Base-by-base conservation (phyloP, 108 stramenopile species). In the Mayamaea pseudoterrestris region DNA sequence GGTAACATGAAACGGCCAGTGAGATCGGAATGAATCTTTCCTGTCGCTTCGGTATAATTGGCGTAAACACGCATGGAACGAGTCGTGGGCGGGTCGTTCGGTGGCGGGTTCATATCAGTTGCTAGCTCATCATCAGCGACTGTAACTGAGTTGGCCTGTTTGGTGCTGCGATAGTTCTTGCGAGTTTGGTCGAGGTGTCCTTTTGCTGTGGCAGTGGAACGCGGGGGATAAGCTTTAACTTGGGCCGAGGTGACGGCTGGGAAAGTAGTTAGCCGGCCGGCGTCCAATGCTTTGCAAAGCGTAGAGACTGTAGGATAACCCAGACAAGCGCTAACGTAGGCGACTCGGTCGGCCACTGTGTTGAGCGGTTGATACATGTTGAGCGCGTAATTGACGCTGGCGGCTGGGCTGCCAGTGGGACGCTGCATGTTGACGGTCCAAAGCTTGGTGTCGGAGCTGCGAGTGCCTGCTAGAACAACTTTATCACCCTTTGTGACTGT, bases 11-110 rank as follows among this genome's bases (percentile, higher is more conserved):
- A 67, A 0, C 40, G 28, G 1, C 73, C 73, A 0, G 63, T 61
- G 47, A 66, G 63, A 41, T 71, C 70, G 0, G 59, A 44, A 44
- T 58, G 66, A 32, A 58, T 62, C 32, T 43, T 21, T 3, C 58
- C 65, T 7, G 58, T 60, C 30, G 44, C 36, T 36, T 41, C 24
- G 4, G 29, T 3, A 41, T 31, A 16, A 21, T 25, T 27, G 14
- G 44, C 60, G 36, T 2, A 58, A 13, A 35, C 37, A 14, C 40
- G 14, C 30, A 30, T 35, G n/a, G 29, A 50, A 24, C 37, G 56
- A 25, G 22, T 8, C 14, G 26, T 7, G 14, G 8, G 26, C 25
- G 12, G 16, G 3, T 3, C 17, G 47, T 9, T 49, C 47, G 12
- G 16, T n/a, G 47, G 21, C 14, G 27, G 47, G 27, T 5, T 25